These are phyloP conservation scores for Trifolium repens DNA, from an alignment of 306 rosid genomes.

Conservation along the genomic window DNA sequence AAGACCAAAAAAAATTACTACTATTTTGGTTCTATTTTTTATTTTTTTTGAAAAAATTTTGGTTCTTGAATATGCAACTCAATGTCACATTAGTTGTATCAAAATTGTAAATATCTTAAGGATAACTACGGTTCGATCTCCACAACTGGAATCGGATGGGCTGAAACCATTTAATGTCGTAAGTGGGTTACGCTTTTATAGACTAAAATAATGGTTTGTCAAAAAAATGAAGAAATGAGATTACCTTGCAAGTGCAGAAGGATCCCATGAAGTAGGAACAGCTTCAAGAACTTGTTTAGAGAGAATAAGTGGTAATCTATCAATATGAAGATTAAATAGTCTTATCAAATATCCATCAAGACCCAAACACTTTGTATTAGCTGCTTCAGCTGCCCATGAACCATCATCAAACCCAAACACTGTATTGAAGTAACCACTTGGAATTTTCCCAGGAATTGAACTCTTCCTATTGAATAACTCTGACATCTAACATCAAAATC, in stretches of 20 bases:
- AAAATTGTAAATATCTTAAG: too few species aligned
- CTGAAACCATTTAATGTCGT: too few species aligned
- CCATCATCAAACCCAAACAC: slow-evolving; percentile 72
- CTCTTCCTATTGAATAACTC: slow-evolving; percentile 66
- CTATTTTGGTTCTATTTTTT: too few species aligned
- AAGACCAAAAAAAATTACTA: too few species aligned
- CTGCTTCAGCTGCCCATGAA: slow-evolving; percentile 77
- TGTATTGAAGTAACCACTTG: slow-evolving; percentile 73
- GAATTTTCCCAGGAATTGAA: slow-evolving; percentile 73
- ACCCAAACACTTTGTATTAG: slow-evolving; percentile 63
- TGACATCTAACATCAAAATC: slow-evolving; percentile 66
- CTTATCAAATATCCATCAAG: slow-evolving; percentile 65
- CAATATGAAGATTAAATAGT: slow-evolving; percentile 65
- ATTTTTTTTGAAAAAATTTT: too few species aligned
- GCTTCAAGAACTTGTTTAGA: slow-evolving; percentile 57
- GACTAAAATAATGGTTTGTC: too few species aligned
- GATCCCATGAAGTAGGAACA: slow-evolving; percentile 91
- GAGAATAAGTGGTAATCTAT: slow-evolving; percentile 73
- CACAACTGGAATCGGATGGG: too few species aligned
- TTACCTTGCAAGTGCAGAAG: slow-evolving; percentile 86
- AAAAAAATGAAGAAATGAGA: background rate
- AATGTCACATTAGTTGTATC: too few species aligned
- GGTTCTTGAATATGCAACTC: too few species aligned
- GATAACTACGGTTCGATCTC: too few species aligned
- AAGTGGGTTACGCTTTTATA: too few species aligned